Evolutionary conservation across 2,329 filamentous ascomycete genomes (phyloP), one percentile per base, ranked within the genome.

Genomic region (Kalaharituber pfeilii): DNA sequence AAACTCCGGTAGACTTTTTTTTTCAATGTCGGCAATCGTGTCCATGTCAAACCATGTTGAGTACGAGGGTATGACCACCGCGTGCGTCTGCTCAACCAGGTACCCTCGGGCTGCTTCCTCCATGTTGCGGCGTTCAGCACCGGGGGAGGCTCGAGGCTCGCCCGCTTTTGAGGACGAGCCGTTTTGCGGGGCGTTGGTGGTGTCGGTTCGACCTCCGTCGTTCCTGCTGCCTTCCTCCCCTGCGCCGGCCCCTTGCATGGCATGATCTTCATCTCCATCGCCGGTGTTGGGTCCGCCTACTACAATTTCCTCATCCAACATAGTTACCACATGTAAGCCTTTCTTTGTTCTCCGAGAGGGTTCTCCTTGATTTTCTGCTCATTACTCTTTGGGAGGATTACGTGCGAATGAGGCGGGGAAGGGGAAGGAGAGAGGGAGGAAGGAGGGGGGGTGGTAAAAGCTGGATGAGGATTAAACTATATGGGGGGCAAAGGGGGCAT

Each of bases 31-130:
- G 69, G 95, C 85, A 65, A 98, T 83, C 50, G 78, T 76, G 67
- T 88, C 85, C 89, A 98, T 95, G 69, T 98, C 91, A 68, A 98
- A 98, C 91, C 91, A 98, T 13, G 85, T 91, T 66, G 87, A 93
- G 70, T 98, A 98, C 68, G 89, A 96, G 22, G 91, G 91, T 22
- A 98, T 79, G 59, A 98, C 88, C 66, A 96, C 96, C 58, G 88
- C 82, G 66, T 95, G 89, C 42, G 87, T 93, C 71, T 98, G 91
- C 13, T 86, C 80, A 58, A 94, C 84, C 53, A 98, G 79, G 65
- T 96, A 88, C 63, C 89, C 84, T 60, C 89, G 85, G 51, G 91
- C 93, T 3, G 86, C 82, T 44, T 84, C 81, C 71, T 95, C 88
- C 54, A 88, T 73, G 2, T 79, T 79, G 53, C 87, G 80, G 67